These are phyloP conservation scores for Aphanomyces invadans DNA, from an alignment of 352 stramenopile genomes.

Conservation along the genomic window DNA sequence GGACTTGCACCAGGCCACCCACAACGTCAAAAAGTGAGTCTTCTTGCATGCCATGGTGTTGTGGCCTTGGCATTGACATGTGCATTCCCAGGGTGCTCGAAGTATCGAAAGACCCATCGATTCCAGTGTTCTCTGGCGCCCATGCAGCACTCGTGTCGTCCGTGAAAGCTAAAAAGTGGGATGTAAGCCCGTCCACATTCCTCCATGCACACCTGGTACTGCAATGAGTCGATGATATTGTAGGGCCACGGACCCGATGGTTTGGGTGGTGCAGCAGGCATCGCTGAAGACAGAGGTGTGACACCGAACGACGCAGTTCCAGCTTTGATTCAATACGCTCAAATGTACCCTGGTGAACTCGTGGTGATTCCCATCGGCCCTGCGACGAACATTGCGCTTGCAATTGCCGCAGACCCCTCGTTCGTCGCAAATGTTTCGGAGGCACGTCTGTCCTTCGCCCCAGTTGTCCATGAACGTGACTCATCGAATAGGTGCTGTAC, in stretches of 20 bases:
- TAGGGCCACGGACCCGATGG: slow-evolving; percentile 67
- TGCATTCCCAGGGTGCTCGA: slow-evolving; percentile 45
- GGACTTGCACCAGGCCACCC: slow-evolving; percentile 65
- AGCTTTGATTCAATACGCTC: slow-evolving; percentile 46
- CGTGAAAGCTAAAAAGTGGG: slow-evolving; percentile 56
- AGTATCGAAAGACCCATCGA: slow-evolving; percentile 37
- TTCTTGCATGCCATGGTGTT: not conserved
- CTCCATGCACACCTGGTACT: not conserved
- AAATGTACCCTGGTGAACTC: slow-evolving; percentile 55
- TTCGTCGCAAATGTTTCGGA: slow-evolving; percentile 56
- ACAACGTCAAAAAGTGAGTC: slow-evolving; percentile 72
- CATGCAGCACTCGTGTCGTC: slow-evolving; percentile 54
- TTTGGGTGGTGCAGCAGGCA: slow-evolving; percentile 46
- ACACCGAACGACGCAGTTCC: slow-evolving; percentile 53
- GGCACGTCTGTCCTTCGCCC: slow-evolving; percentile 34
- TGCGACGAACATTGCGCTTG: slow-evolving; percentile 72
- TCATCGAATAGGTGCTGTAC: slow-evolving; percentile 21
- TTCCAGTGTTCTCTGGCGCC: slow-evolving; percentile 58
- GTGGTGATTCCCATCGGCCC: slow-evolving; percentile 65
- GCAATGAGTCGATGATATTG: not conserved
- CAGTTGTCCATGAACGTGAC: not conserved
- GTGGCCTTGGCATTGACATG: not conserved
- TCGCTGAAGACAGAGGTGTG: slow-evolving; percentile 26
- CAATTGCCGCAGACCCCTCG: slow-evolving; percentile 55
- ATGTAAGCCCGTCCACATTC: slow-evolving; percentile 29